Evolutionary conservation across 129 eudicot genomes (phyloP), one percentile per base, ranked within the genome.

Genomic region (Chrysanthemum makinoi): DNA sequence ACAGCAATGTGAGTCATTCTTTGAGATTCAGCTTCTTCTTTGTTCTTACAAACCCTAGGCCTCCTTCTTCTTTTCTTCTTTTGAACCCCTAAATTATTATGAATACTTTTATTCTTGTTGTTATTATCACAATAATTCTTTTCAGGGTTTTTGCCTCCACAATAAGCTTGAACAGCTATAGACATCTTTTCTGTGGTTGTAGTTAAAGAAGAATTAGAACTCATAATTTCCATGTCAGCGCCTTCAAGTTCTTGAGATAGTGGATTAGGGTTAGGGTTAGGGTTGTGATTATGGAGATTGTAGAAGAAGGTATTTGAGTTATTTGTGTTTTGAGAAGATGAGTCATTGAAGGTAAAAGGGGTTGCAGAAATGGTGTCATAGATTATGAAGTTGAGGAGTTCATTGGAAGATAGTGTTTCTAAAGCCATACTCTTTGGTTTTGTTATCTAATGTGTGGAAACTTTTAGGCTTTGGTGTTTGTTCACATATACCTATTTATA

Each of bases 1-100:
- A 93, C 95, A 22, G 87, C 87, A 85, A 92, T 92, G 95, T 92
- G 98, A 16, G 98, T 89, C 98, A 89, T 89, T 77, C 98, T 83
- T 65, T 92, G 98, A 46, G 83, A 87, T 76, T 93, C 98, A 62
- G 98, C 98, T 71, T 93, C 96, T 77, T 93, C 96, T 77, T 89
- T 87, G 74, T 93, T 93, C 90, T 89, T 93, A 69, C 95, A 89
- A 39, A 85, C 84, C 79, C 90, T 87, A 9, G 88, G 82, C 62
- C 98, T 62, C 30, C 96, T 75, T 80, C 92, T 75, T 72, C 95
- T 75, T 80, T 93, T 93, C 82, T 87, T 93, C 81, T 88, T 80
- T 15, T 83, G 86, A 16, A 79, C 82, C 70, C 80, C 89, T 80
- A 75, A 80, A 55, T 69, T 80, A 72, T 47, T 71, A 57, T 24